Evolutionary conservation across 306 rosid genomes (phyloP).

Genomic region (Luffa aegyptiaca): DNA sequence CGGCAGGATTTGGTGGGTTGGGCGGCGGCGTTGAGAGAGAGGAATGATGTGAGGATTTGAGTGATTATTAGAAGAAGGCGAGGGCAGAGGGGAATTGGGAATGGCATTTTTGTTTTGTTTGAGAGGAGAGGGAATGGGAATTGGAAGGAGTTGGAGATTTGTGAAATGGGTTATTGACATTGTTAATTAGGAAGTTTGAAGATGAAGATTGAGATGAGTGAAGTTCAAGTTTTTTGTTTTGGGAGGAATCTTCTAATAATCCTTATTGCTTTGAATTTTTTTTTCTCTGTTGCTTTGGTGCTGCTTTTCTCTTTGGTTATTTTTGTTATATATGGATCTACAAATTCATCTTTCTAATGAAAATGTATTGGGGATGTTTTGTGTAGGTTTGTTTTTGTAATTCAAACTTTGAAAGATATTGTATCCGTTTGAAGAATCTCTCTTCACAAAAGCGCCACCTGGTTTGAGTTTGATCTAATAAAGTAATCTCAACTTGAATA

Average conservation of each 20-base stretch:
- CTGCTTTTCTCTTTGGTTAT: neutral
- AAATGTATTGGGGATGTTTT: too few relatives aligned
- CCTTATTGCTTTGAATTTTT: neutral
- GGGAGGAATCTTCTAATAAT: neutral
- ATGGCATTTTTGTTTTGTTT: neutral
- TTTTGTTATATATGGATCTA: neutral
- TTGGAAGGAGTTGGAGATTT: neutral
- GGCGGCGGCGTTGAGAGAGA: constrained; percentile 13
- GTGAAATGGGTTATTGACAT: neutral
- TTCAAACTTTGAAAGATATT: too few relatives aligned
- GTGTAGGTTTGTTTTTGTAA: too few relatives aligned
- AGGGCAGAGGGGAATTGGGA: neutral
- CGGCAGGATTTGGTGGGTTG: constrained; percentile 25
- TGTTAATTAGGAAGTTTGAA: neutral
- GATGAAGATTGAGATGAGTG: neutral
- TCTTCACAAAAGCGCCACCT: too few relatives aligned
- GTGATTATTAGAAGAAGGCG: constrained; percentile 5
- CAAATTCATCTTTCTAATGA: too few relatives aligned
- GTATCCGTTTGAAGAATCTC: too few relatives aligned
- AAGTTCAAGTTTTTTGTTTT: neutral
- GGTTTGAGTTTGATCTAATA: too few relatives aligned
- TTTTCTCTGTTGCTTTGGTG: neutral
- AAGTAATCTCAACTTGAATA: too few relatives aligned
- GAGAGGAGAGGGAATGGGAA: constrained; percentile 7
- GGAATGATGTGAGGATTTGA: constrained; percentile 19